Conservation (phyloP, 2,329 filamentous ascomycete species). For the Colletotrichum spaethianum region DNA sequence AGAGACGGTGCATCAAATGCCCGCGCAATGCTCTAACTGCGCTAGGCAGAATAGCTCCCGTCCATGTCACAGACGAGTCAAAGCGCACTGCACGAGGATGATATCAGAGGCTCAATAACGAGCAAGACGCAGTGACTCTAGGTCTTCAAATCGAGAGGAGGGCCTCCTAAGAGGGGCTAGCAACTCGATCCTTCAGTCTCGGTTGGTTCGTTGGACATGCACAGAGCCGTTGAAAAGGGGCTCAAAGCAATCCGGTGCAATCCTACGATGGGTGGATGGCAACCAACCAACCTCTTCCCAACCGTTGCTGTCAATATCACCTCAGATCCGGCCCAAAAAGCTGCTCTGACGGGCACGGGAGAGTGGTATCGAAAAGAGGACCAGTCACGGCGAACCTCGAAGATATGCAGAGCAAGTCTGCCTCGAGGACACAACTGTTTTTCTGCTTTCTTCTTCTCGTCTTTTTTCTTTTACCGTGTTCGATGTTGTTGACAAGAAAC, state of each 20-base stretch:
- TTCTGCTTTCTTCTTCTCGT: too few species aligned
- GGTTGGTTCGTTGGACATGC: not conserved
- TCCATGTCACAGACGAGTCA: conserved; percentile 30
- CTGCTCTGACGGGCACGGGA: conserved; percentile 6
- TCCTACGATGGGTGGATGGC: not conserved
- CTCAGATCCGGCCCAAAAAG: not conserved
- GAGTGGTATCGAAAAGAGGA: conserved; percentile 1
- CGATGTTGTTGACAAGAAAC: conserved; percentile 7
- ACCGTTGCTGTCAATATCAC: conserved; percentile 2
- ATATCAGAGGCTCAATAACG: not conserved
- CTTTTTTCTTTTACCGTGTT: conserved; percentile 8
- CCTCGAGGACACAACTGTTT: not conserved
- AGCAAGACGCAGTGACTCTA: conserved; percentile 1
- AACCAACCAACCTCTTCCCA: not conserved
- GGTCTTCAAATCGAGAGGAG: not conserved
- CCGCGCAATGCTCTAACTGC: not conserved
- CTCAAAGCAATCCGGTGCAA: conserved; percentile 1
- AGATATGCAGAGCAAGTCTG: conserved; percentile 14
- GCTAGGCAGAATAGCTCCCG: conserved; percentile 11
- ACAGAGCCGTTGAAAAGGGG: not conserved
- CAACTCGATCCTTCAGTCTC: not conserved
- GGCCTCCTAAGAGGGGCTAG: not conserved
- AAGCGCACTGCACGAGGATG: conserved; percentile 29
- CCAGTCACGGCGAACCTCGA: conserved; percentile 5
- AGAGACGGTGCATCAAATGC: conserved; percentile 20